A percentile compares a stretch with the other conserved stretches of the same genome.
Conservation (phyloP, 495 filamentous ascomycete species). For the Neurospora hispaniola region DNA sequence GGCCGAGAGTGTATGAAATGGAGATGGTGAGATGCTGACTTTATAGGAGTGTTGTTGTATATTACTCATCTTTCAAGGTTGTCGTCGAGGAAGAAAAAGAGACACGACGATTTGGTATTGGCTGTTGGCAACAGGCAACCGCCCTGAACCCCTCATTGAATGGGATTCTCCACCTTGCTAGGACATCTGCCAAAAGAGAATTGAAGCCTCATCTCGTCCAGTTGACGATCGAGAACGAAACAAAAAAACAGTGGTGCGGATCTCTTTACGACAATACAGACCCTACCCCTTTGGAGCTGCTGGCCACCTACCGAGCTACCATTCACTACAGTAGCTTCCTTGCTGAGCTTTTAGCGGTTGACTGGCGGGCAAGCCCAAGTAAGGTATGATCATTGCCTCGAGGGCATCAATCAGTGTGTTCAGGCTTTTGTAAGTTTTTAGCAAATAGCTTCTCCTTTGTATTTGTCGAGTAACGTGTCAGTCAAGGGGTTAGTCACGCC, state of each 20-base stretch:
- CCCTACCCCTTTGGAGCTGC: not conserved
- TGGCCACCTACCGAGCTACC: not conserved
- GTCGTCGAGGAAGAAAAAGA: not conserved
- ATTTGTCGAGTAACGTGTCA: not conserved
- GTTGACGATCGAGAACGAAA: not conserved
- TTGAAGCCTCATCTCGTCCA: not conserved
- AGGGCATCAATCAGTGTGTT: not conserved
- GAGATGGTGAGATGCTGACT: not conserved
- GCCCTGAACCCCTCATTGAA: not conserved
- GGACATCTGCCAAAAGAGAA: not conserved
- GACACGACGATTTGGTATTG: too few species aligned
- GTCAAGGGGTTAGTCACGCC: not conserved
- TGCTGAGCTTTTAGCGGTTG: not conserved
- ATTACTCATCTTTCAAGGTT: not conserved
- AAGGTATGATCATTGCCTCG: not conserved
- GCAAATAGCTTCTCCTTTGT: not conserved
- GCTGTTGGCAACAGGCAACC: too few species aligned
- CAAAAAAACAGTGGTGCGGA: not conserved
- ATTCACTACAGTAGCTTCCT: not conserved
- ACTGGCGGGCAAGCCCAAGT: slow-evolving; percentile 7
- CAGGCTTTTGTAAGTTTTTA: not conserved
- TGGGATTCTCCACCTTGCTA: not conserved
- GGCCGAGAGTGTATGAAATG: not conserved
- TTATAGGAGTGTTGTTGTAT: not conserved
- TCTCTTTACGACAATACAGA: not conserved